phyloP scores from a whole-genome alignment of 192 early-diverging fungal species.

The Spizellomyces sp. region DNA sequence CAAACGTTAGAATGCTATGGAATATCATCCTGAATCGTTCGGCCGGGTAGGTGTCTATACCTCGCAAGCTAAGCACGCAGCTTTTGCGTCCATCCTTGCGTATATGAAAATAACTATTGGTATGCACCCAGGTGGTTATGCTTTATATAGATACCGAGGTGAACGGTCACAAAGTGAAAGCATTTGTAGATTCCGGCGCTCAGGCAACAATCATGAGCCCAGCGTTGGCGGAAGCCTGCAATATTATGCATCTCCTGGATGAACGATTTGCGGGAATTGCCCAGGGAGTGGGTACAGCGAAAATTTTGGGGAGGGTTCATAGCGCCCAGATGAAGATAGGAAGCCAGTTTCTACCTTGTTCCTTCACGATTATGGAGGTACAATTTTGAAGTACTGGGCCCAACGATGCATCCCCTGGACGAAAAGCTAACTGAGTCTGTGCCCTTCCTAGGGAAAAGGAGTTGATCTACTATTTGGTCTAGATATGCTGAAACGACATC shows the following conservation, averaged over 20 bases:
- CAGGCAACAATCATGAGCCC: conserved; percentile 88
- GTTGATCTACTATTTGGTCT: conserved; percentile 91
- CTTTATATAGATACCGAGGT: conserved; percentile 89
- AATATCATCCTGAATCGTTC: conserved; percentile 94
- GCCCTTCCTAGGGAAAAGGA: conserved; percentile 62
- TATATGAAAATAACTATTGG: neutral
- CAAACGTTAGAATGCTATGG: conserved; percentile 69
- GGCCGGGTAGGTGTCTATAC: conserved; percentile 56
- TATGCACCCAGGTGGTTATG: conserved; percentile 67
- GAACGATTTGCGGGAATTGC: conserved; percentile 87
- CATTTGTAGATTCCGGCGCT: conserved; percentile 96
- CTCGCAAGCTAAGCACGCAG: neutral
- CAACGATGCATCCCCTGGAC: neutral
- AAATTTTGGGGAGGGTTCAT: conserved; percentile 95
- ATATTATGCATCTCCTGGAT: conserved; percentile 89
- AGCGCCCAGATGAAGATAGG: conserved; percentile 83
- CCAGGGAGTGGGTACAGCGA: conserved; percentile 93
- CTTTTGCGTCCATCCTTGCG: no score
- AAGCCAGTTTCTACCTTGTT: conserved; percentile 76
- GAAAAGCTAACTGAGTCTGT: conserved; percentile 1
- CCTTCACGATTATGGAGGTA: conserved; percentile 90
- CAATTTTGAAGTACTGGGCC: neutral
- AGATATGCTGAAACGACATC: conserved; percentile 93
- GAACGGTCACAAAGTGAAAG: conserved; percentile 86
- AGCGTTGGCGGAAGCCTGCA: conserved; percentile 60